Evolutionary conservation across 768 basidiomycete genomes (phyloP), one percentile per base, ranked within the genome.

Genomic region (Rhizopogon vulgaris): DNA sequence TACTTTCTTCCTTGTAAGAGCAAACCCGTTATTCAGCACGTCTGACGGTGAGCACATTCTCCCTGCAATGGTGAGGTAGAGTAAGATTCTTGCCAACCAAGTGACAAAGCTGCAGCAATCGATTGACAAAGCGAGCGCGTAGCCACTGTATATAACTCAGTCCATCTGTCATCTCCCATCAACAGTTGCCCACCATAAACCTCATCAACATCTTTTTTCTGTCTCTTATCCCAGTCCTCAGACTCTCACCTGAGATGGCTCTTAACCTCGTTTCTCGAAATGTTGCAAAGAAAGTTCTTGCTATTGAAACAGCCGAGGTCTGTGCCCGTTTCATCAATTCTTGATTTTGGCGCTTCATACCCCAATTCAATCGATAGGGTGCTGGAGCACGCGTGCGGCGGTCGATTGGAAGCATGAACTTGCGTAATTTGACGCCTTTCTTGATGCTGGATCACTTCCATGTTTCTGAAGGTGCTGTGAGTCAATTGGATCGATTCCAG

Each of bases 361-460:
- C n/a, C 11, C 41, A 49, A 49, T 41, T 49, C 24, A 52, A 37
- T 18, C 9, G 30, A 6, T 52, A 88, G 85, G 91, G 94, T 8
- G 86, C 71, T 2, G 91, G 91, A 6, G 94, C 87, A 15, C 73
- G 77, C 47, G 95, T 97, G 18, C 78, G 93, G 52, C 76, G 95
- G 45, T 89, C 86, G 38, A 96, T 97, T 56, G 95, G 95, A 6
- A 78, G 83, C 3, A 71, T 73, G 68, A 73, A 66, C 41, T 73
- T 97, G 36, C 76, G 84, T 46, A 96, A 94, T 64, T 70, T 96
- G 38, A 85, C 87, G 0, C 94, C 94, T 1, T 97, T 97, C 76
- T 75, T 97, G 49, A 84, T 97, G 87, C 72, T 90, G 10, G 88
- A 91, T 63, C 85, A 94, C 62, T 91, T 91, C 63, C 80, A 84